These are phyloP conservation scores for Sporothrix euskadiensis DNA, from an alignment of 2,329 filamentous ascomycete genomes.

Conservation along the genomic window DNA sequence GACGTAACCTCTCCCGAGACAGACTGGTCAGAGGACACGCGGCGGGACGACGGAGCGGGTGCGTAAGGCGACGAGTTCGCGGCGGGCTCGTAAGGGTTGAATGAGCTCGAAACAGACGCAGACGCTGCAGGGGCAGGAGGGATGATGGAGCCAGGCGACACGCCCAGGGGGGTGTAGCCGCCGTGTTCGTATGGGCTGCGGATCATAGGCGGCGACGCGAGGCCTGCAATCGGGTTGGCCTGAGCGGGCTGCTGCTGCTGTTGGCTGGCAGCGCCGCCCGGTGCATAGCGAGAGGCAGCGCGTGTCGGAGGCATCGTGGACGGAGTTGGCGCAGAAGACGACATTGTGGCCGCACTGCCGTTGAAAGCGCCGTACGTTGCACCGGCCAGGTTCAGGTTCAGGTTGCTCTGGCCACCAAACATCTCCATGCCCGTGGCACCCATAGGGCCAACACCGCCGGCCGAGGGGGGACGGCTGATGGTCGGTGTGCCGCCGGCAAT, in stretches of 20 bases:
- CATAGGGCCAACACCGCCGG: constrained; percentile 48
- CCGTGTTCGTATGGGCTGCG: constrained; percentile 33
- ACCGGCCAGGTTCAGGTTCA: not conserved
- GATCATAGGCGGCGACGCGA: constrained; percentile 12
- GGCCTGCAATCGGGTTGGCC: not conserved
- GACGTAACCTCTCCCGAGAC: constrained; percentile 6
- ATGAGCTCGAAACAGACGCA: not conserved
- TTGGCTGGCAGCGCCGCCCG: constrained; percentile 36
- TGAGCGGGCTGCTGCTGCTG: not conserved
- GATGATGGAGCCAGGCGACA: not conserved
- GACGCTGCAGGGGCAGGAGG: not conserved
- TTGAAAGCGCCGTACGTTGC: constrained; percentile 34
- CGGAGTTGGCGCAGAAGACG: constrained; percentile 33
- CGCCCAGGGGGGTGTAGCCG: constrained; percentile 24
- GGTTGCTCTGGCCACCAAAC: constrained; percentile 57
- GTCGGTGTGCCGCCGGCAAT: constrained; percentile 75
- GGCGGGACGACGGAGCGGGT: constrained; percentile 22
- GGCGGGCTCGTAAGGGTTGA: constrained; percentile 35
- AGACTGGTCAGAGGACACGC: constrained; percentile 25
- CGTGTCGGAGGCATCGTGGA: constrained; percentile 44
- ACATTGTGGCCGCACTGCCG: constrained; percentile 30
- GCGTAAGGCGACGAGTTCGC: constrained; percentile 1
- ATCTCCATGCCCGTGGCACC: constrained; percentile 66
- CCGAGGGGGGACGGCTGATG: constrained; percentile 72
- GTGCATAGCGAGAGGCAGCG: constrained; percentile 55